Evolutionary conservation across 2,329 filamentous ascomycete species (phyloP), one percentile per base, ranked within the genome.

Genomic region (Aureobasidium pullulans): DNA sequence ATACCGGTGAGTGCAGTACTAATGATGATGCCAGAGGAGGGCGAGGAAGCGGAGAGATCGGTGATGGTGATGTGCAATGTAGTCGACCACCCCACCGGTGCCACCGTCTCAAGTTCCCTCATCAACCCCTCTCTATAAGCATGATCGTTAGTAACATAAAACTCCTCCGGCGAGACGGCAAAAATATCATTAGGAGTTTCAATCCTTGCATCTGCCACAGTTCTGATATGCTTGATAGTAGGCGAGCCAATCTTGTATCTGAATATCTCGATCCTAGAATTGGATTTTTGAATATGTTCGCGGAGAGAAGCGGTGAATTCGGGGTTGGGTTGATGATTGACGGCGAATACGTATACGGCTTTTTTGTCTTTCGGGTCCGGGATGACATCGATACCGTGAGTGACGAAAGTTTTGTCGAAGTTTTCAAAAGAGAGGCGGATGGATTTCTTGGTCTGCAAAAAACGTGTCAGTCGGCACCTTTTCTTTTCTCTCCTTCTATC

Each of bases 121-220:
- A 77, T 66, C 0, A 67, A 5, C 0, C 83, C 82, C 1, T 79
- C 74, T 0, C 73, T 75, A 66, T 84, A 77, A 63, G 71, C 70
- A 57, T 85, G 82, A 62, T 86, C 84, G 62, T 86, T 86, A 0
- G 82, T 85, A 6, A 85, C 78, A 52, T 81, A 80, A 66, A 86
- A 77, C 0, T 77, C 77, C 11, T 65, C 71, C 0, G 78, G 75
- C 0, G 72, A 78, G 4, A 70, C 65, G 1, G 77, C 81, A 6
- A 79, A 68, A 11, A 86, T 69, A 62, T 86, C 84, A 62, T 86
- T 86, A 1, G 84, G 83, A 0, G 82, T 85, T 9, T 66, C 67
- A 48, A 86, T 77, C 36, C 83, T 63, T 0, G 79, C 76, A 65
- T 85, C 75, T 40, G 69, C 71, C 36, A 86, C 73, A 0, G 81